Conservation (phyloP, 257 asterid species). For the Salvia miltiorrhiza region DNA sequence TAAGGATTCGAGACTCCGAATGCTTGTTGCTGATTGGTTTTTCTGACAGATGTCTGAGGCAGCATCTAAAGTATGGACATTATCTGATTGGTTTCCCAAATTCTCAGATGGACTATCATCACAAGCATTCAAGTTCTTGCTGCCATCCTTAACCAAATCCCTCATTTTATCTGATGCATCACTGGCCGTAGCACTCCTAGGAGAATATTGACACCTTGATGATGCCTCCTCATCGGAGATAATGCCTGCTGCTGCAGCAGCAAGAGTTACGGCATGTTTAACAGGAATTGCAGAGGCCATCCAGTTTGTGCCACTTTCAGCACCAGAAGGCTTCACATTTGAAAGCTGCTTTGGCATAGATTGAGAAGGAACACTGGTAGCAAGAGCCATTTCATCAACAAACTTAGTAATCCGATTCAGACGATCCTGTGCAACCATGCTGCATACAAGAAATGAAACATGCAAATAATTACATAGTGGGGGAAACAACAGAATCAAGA, state of each 20-base stretch:
- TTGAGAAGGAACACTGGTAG: constrained; percentile 41
- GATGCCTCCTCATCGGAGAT: constrained; percentile 65
- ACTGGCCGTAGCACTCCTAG: constrained; percentile 45
- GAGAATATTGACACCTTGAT: constrained; percentile 52
- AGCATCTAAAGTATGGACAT: constrained; percentile 37
- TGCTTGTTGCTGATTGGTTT: constrained; percentile 39
- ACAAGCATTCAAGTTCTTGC: constrained; percentile 32
- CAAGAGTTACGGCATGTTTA: constrained; percentile 56
- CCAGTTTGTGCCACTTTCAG: constrained; percentile 50
- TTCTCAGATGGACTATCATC: constrained; percentile 45
- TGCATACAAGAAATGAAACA: constrained; percentile 44
- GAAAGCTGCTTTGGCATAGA: constrained; percentile 29
- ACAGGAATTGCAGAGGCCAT: constrained; percentile 69
- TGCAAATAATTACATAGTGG: neutral
- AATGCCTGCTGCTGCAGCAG: constrained; percentile 84
- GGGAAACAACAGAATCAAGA: constrained; percentile 10
- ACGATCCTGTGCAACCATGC: constrained; percentile 90
- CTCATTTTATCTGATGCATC: constrained; percentile 54
- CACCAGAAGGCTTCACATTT: constrained; percentile 37
- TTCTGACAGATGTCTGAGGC: constrained; percentile 35
- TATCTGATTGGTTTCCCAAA: constrained; percentile 41
- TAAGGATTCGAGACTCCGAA: constrained; percentile 60
- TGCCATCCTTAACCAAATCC: constrained; percentile 45
- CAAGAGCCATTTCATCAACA: constrained; percentile 54
- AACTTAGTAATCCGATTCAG: constrained; percentile 73